Evolutionary conservation across 129 eudicot species (phyloP).

Genomic region (Pulicaria dysenterica): DNA sequence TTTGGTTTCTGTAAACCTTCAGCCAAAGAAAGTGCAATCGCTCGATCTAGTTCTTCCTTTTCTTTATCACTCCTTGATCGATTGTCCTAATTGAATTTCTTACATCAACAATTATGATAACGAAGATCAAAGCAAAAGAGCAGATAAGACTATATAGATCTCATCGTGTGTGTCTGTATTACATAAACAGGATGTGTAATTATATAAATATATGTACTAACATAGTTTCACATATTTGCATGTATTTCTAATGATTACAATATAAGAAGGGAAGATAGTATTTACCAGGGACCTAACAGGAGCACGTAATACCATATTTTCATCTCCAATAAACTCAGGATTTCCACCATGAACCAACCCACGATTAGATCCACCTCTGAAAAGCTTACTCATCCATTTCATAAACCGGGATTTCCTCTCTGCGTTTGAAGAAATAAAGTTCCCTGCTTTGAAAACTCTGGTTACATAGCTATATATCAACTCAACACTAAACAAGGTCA

Average conservation of each 20-base stretch:
- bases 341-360: slow-evolving; percentile 37
- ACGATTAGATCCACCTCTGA: slow-evolving; percentile 58
- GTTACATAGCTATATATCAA: slow-evolving; percentile 6
- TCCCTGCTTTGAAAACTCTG: slow-evolving; percentile 52
- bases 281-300: slow-evolving; percentile 73
- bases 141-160: not conserved
- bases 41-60: slow-evolving; percentile 88
- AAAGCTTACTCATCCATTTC: slow-evolving; percentile 88
- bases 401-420: slow-evolving; percentile 83
- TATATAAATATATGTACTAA: not conserved
- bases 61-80: slow-evolving; percentile 65
- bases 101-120: slow-evolving; percentile 1
- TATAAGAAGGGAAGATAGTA: slow-evolving; percentile 13
- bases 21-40: slow-evolving; percentile 78
- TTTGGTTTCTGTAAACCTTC: slow-evolving; percentile 77
- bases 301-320: slow-evolving; percentile 74
- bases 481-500: not conserved
- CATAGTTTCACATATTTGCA: slow-evolving; percentile 24
- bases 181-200: not conserved
- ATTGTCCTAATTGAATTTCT: slow-evolving; percentile 58
- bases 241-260: not conserved
- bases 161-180: not conserved
- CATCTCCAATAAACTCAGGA: slow-evolving; percentile 80
- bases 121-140: slow-evolving; percentile 1
- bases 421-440: slow-evolving; percentile 59